phyloP scores from a whole-genome alignment of 75 land plant genomes.

The Pinus tabuliformis region DNA sequence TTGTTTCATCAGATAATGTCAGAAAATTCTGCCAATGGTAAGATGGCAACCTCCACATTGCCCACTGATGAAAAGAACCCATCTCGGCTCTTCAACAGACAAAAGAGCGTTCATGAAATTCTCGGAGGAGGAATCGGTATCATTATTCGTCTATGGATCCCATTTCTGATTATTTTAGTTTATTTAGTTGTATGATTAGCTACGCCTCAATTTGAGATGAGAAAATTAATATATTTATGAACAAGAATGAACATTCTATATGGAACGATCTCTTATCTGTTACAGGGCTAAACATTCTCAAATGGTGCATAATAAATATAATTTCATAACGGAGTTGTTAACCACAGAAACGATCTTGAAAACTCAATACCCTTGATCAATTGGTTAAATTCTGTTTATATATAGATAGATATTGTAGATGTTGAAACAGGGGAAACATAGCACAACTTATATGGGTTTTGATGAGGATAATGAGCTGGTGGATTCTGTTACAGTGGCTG shows the following conservation, averaged over 20 bases:
- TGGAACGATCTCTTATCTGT: too few relatives aligned
- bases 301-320: neutral
- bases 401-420: neutral
- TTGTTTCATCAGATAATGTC: neutral
- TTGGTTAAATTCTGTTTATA: neutral
- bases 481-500: conserved; percentile 62
- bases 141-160: neutral
- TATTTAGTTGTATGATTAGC: neutral
- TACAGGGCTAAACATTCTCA: neutral
- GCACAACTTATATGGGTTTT: neutral
- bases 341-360: neutral
- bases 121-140: conserved; percentile 81
- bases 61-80: neutral
- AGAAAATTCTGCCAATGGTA: neutral
- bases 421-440: neutral
- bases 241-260: neutral
- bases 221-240: neutral
- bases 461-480: neutral
- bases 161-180: neutral
- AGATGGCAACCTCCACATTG: neutral
- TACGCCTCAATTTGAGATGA: neutral
- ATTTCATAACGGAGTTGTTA: neutral
- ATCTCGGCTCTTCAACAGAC: conserved; percentile 44
- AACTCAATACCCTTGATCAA: neutral
- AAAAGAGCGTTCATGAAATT: conserved; percentile 62